Evolutionary conservation across 441 rosid genomes (phyloP), one percentile per base, ranked within the genome.

Genomic region (Pelargonium fulgidum): DNA sequence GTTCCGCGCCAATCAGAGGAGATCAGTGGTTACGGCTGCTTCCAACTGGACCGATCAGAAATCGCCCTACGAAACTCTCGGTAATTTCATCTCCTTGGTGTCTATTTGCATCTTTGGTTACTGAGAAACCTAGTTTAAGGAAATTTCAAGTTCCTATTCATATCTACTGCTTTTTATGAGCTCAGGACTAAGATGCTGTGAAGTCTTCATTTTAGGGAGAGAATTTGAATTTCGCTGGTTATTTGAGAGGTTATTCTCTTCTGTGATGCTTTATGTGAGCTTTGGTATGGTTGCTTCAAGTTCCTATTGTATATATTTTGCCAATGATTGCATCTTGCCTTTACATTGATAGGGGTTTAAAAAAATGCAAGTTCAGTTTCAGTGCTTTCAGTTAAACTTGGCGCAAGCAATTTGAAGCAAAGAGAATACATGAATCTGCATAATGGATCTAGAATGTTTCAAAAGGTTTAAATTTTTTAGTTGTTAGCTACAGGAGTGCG

Each of bases 61-160:
- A 74, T 87, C 97, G 75, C 99, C 99, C 0, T 91, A 93, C 61
- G 96, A 91, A 68, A 93, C 99, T 68, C 91, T 94, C 5, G 98
- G 98, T 91, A 87, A 68, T 17, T 41, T 2, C 19, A 19, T 36
- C 24, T 39, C 17, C 0, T 66, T 4, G 12, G 47, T 16, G 6
- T 41, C 19, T 64, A 9, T n/a, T 65, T 3, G 16, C 11, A 3
- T 68, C 69, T 65, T 65, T 69, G 69, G 26, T 68, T 54, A 56
- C 67, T 39, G 70, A 65, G 65, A 74, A 70, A 45, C 19, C 58
- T 39, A 11, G 41, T 42, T 39, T 56, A 26, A 20, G 63, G 5
- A 41, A 42, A 4, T 6, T 42, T 41, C 11, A 33, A 33, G 29
- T 24, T 24, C 29, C 29, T 24, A 24, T 24, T 24, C 29, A 2